These are phyloP conservation scores for Fusarium avenaceum DNA, from an alignment of 2,329 filamentous ascomycete species.

Conservation along the genomic window DNA sequence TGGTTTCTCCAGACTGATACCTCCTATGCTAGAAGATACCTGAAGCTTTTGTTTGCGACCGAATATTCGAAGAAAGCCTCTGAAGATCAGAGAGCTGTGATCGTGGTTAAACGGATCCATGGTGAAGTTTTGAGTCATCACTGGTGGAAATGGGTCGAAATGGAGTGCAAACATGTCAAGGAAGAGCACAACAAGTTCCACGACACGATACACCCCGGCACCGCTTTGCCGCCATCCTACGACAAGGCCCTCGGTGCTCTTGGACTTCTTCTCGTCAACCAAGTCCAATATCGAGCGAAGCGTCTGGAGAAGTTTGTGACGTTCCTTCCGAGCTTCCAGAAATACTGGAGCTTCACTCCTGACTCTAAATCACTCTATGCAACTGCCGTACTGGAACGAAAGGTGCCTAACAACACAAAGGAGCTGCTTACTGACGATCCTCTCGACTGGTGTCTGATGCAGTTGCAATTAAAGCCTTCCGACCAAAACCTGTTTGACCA, in stretches of 20 bases:
- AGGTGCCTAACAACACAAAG: background rate
- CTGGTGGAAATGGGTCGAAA: background rate
- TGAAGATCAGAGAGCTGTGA: fast-evolving
- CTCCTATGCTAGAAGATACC: fast-evolving
- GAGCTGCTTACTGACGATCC: background rate
- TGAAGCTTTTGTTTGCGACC: fast-evolving
- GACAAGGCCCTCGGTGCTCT: background rate
- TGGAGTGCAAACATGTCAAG: fast-evolving
- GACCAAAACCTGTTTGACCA: background rate
- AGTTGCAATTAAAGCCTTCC: background rate
- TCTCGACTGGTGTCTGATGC: background rate
- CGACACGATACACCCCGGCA: background rate
- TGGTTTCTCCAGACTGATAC: background rate
- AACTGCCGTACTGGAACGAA: background rate
- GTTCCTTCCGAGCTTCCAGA: background rate
- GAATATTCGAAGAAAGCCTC: background rate
- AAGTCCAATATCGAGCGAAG: fast-evolving
- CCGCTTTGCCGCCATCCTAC: fast-evolving
- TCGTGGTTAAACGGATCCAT: background rate
- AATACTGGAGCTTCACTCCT: background rate
- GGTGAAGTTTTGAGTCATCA: background rate
- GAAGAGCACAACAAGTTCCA: fast-evolving
- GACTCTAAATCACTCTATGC: background rate
- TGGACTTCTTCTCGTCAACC: background rate
- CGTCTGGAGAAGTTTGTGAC: background rate